Evolutionary conservation across 345 rosid genomes (phyloP).

Genomic region (Brassica nigra): DNA sequence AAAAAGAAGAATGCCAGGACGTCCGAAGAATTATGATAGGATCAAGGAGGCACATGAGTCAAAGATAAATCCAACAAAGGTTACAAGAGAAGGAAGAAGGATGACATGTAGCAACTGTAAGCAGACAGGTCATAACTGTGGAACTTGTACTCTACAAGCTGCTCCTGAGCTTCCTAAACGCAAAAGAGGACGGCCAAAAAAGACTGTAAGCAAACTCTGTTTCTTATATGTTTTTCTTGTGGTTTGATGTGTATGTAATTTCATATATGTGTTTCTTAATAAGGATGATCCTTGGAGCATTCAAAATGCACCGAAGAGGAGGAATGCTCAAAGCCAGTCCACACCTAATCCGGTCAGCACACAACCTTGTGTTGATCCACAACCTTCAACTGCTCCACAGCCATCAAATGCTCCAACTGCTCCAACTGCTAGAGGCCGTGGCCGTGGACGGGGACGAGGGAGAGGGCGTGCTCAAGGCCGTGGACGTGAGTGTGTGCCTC

Average conservation of each 20-base stretch:
- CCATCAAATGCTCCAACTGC: neutral
- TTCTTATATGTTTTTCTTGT: no score
- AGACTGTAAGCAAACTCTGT: no score
- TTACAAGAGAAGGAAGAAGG: neutral
- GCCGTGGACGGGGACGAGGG: neutral
- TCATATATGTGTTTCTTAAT: no score
- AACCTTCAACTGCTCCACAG: neutral
- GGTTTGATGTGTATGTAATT: no score
- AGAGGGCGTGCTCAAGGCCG: neutral
- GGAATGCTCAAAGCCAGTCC: neutral
- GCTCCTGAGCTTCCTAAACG: no score
- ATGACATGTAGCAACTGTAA: neutral
- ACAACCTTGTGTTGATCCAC: no score
- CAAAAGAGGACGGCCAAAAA: no score
- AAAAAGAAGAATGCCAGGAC: neutral
- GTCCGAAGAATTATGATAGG: neutral
- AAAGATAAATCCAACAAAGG: neutral
- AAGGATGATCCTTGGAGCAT: no score
- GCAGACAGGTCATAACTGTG: neutral
- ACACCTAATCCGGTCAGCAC: neutral
- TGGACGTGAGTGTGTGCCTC: neutral
- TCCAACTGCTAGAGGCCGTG: neutral
- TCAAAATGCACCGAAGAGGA: neutral
- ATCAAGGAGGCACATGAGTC: neutral
- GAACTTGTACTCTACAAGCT: neutral